phyloP scores from a whole-genome alignment of 768 basidiomycete genomes.

The Hericium erinaceus region DNA sequence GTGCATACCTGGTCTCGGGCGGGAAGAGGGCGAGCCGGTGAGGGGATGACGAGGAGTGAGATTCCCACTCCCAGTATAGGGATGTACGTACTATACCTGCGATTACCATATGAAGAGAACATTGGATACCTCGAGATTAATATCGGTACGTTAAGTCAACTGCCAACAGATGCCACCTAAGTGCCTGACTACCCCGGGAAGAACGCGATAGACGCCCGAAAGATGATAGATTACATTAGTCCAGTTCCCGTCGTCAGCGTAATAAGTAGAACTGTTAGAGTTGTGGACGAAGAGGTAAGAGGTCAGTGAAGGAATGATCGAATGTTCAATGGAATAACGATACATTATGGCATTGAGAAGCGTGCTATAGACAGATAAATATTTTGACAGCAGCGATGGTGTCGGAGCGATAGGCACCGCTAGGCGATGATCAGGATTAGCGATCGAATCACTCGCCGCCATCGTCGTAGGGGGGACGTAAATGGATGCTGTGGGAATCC shows the following conservation, averaged over 20 bases:
- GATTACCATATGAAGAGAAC: neutral
- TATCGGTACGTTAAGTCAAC: conserved; percentile 7
- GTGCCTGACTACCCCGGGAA: conserved; percentile 5
- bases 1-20: neutral
- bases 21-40: neutral
- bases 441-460: neutral
- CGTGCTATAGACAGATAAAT: neutral
- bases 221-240: conserved; percentile 8
- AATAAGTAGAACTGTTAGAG: conserved; percentile 1
- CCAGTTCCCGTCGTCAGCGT: conserved; percentile 8
- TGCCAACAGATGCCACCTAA: conserved; percentile 4
- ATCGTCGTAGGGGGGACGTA: conserved; percentile 2
- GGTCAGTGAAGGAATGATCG: neutral
- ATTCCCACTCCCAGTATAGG: neutral
- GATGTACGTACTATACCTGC: neutral
- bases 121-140: neutral
- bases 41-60: neutral
- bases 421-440: neutral
- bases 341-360: neutral
- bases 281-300: neutral
- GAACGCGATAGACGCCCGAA: conserved; percentile 8
- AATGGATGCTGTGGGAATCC: conserved; percentile 4
- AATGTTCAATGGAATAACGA: neutral
- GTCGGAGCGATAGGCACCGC: neutral
- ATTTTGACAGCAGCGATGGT: neutral